A percentile compares a stretch with the other conserved stretches of the same genome.
Evolutionary conservation across 2,329 filamentous ascomycete genomes (phyloP).

Genomic region (Thermochaetoides dissita): DNA sequence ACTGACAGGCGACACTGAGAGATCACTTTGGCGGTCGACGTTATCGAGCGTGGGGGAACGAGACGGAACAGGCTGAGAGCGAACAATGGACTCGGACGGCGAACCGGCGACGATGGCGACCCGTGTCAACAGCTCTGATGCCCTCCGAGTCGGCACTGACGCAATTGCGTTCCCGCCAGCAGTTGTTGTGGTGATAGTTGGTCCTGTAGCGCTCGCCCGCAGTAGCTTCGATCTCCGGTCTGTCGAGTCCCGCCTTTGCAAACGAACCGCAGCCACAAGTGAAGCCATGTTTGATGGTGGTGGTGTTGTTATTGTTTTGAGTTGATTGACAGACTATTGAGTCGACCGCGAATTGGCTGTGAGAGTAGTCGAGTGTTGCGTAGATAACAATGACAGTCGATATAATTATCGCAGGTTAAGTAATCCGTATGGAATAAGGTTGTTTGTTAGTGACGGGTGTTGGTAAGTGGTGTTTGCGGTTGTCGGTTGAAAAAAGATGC

Average conservation of each 20-base stretch:
- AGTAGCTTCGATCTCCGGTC: slow-evolving; percentile 36
- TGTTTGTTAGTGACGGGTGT: background rate
- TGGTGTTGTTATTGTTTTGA: slow-evolving; percentile 3
- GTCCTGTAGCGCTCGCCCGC: slow-evolving; percentile 41
- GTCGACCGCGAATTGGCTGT: too few relatives aligned
- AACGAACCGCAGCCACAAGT: slow-evolving; percentile 21
- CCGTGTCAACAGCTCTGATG: slow-evolving; percentile 40
- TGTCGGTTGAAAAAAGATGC: background rate
- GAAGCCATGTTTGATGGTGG: slow-evolving; percentile 22
- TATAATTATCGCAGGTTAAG: too few relatives aligned
- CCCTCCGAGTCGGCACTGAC: slow-evolving; percentile 33
- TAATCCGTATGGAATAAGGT: background rate
- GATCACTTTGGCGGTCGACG: slow-evolving; percentile 14
- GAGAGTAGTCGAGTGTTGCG: too few relatives aligned
- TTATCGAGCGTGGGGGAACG: slow-evolving; percentile 24
- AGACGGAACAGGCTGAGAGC: slow-evolving; percentile 20
- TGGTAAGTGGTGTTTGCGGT: background rate
- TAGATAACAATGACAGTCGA: too few relatives aligned
- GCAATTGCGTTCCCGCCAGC: slow-evolving; percentile 37
- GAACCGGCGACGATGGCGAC: slow-evolving; percentile 36
- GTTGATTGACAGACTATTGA: too few relatives aligned
- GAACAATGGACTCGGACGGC: slow-evolving; percentile 20
- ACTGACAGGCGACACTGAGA: slow-evolving; percentile 18
- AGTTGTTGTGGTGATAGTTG: slow-evolving; percentile 42
- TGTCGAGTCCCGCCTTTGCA: slow-evolving; percentile 27